Evolutionary conservation across 2,329 filamentous ascomycete genomes (phyloP), one percentile per base, ranked within the genome.

Genomic region (Pseudogymnoascus sp.): DNA sequence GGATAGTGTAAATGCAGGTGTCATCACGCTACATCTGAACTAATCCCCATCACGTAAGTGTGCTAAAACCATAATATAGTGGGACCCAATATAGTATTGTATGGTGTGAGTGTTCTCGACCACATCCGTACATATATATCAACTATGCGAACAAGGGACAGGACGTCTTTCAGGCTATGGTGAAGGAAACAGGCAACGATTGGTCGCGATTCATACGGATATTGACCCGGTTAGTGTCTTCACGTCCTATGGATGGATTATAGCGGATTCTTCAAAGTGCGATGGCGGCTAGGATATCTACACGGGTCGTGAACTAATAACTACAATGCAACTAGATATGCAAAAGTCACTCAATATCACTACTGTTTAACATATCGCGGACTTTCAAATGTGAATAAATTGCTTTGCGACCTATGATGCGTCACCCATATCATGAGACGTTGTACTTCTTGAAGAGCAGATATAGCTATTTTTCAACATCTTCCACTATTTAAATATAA

Each of bases 151-250:
- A 55, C 7, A 35, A 49, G 9, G 52, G 35, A 4, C 31, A 64
- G 9, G 64, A 65, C 23, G 35, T 62, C 16, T 65, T 65, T 18
- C 28, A 1, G 35, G 63, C 9, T 64, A 65, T 37, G 64, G 64
- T 7, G 38, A 62, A 38, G 25, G 9, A n/a, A 64, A 62, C 9
- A 59, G 14, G 45, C 18, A 60, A 16, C 18, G 63, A n/a, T 25
- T 65, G 38, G 8, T 4, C 12, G 59, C 28, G n/a, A 62, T 64
- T 8, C 64, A 65, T 12, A 41, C 7, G 4, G 9, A 41, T 38
- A 43, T 62, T n/a, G 63, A 64, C 52, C 64, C 64, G 8, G 4
- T 45, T 16, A 52, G 60, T 12, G 12, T 64, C 6, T 65, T 65
- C 45, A 67, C 66, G 8, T 60, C 61, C 8, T 23, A 25, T 31